Conservation (phyloP, 1,284 basidiomycete genomes). For the Ceratobasidium papillatum region DNA sequence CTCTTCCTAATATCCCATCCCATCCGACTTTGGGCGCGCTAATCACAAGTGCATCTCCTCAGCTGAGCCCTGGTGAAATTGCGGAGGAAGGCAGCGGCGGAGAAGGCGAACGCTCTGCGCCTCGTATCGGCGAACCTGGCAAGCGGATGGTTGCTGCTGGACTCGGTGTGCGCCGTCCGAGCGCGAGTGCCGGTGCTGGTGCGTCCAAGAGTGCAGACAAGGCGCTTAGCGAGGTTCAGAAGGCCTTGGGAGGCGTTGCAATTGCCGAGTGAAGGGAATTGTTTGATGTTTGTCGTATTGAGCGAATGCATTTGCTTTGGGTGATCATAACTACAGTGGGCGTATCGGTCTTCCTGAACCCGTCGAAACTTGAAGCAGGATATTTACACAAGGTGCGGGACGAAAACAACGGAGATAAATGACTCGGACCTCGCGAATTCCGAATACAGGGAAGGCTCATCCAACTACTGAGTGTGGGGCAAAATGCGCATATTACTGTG, state of each 20-base stretch:
- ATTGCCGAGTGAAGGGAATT: conserved; percentile 66
- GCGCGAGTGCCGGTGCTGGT: conserved; percentile 55
- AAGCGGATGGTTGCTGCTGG: conserved; percentile 85
- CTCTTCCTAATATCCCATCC: conserved; percentile 77
- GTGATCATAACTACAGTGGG: not conserved
- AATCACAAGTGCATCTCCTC: conserved; percentile 73
- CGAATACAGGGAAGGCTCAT: no score
- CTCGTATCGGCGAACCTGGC: conserved; percentile 82
- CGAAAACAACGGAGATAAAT: no score
- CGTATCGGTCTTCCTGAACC: no score
- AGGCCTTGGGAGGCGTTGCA: conserved; percentile 75
- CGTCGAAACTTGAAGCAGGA: no score
- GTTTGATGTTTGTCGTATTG: not conserved
- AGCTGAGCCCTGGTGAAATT: conserved; percentile 53
- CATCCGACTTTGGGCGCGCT: conserved; percentile 83
- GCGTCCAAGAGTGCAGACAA: conserved; percentile 61
- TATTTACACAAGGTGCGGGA: no score
- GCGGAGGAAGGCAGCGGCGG: conserved; percentile 56
- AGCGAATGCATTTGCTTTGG: not conserved
- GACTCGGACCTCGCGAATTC: no score
- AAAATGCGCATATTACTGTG: no score
- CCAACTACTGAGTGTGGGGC: no score
- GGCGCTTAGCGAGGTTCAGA: conserved; percentile 75
- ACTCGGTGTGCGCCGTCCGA: conserved; percentile 78
- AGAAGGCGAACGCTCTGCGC: conserved; percentile 51